Percentiles rank a stretch among this genome's conserved stretches.
Conservation (phyloP, 2,329 filamentous ascomycete species). For the Microdochium nivale region DNA sequence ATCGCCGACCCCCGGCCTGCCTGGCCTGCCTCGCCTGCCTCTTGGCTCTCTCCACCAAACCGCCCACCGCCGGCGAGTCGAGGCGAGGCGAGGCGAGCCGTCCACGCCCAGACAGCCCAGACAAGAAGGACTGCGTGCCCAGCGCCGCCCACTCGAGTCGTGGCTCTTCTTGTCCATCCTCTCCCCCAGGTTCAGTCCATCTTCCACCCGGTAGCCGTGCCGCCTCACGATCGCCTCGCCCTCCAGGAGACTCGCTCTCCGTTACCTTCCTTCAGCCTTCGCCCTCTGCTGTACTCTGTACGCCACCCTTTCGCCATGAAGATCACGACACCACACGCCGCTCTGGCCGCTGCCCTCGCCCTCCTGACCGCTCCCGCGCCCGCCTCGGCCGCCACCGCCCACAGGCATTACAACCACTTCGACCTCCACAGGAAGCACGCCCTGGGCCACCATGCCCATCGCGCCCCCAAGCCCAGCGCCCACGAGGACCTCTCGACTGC, state of each 20-base stretch:
- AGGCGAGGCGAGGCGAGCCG: no score
- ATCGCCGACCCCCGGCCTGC: not conserved
- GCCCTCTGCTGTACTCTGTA: not conserved
- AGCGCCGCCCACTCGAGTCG: not conserved
- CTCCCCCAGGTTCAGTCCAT: not conserved
- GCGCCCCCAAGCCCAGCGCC: not conserved
- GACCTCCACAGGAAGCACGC: constrained; percentile 24
- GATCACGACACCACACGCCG: constrained; percentile 38
- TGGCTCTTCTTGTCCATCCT: not conserved
- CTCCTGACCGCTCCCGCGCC: constrained; percentile 34
- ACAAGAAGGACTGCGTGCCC: no score
- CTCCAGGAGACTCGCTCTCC: not conserved
- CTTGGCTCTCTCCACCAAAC: not conserved
- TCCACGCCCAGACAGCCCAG: no score
- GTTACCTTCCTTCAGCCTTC: not conserved
- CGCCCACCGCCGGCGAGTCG: no score
- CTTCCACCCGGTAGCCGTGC: not conserved
- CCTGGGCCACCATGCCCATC: constrained; percentile 20
- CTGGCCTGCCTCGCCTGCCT: no score
- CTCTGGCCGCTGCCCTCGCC: constrained; percentile 38
- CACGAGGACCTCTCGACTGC: not conserved
- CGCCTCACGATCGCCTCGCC: not conserved
- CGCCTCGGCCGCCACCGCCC: constrained; percentile 22
- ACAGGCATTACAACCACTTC: constrained; percentile 21
- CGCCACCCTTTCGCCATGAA: constrained; percentile 37